These are phyloP conservation scores for Gossypium ekmanianum DNA, from an alignment of 345 rosid species.

Conservation along the genomic window DNA sequence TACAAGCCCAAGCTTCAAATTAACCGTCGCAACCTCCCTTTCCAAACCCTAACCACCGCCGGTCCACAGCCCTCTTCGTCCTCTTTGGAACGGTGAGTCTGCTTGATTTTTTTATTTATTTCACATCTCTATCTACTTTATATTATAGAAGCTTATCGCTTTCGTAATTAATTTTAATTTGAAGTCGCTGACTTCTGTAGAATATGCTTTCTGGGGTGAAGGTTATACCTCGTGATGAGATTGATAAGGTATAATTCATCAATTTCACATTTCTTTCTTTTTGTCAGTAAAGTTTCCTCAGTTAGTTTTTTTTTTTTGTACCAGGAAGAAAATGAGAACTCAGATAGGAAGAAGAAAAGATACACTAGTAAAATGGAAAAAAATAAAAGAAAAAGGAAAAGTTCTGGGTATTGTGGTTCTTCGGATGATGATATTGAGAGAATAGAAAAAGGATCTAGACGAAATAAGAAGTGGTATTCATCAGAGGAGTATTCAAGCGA, in stretches of 20 bases:
- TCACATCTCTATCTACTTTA: neutral
- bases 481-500: conserved; percentile 40
- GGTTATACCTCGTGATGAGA: conserved; percentile 68
- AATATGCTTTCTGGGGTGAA: conserved; percentile 70
- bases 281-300: neutral
- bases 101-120: neutral
- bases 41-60: neutral
- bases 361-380: conserved; percentile 35
- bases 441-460: conserved; percentile 40
- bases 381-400: conserved; percentile 24
- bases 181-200: neutral
- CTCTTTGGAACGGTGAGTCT: neutral
- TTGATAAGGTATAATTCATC: conserved; percentile 27
- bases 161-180: neutral
- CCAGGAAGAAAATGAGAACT: conserved; percentile 38
- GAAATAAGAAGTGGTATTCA: conserved; percentile 53
- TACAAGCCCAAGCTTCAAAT: neutral
- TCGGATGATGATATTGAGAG: conserved; percentile 50
- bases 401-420: conserved; percentile 25
- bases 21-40: neutral
- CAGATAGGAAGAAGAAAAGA: conserved; percentile 30
- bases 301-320: neutral
- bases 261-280: neutral
- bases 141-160: neutral
- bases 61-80: neutral